A percentile compares a stretch with the other conserved stretches of the same genome.
phyloP scores from a whole-genome alignment of 2,329 filamentous ascomycete species.

The Colletotrichum sp. region DNA sequence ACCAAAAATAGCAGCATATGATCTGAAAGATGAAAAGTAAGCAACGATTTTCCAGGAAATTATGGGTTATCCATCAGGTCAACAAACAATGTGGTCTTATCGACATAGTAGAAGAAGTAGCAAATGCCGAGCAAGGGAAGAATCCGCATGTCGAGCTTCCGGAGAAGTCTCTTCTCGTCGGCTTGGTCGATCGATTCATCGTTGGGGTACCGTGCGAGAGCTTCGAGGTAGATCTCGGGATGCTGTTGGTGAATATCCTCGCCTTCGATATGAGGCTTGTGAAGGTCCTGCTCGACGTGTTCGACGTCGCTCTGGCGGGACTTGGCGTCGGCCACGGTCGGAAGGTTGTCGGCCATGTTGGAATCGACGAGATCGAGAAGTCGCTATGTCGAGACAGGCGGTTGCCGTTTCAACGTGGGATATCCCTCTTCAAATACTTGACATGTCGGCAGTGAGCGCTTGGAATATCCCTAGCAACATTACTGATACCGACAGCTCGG shows the following conservation, averaged over 20 bases:
- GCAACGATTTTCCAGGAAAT: neutral
- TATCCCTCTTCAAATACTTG: neutral
- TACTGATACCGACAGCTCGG: neutral
- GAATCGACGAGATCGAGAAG: neutral
- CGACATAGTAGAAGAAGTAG: conserved; percentile 46
- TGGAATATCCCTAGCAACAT: neutral
- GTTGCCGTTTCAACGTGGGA: neutral
- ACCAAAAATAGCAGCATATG: conserved; percentile 70
- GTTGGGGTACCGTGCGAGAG: conserved; percentile 38
- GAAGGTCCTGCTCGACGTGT: conserved; percentile 23
- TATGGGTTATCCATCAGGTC: neutral
- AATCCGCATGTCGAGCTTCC: conserved; percentile 43
- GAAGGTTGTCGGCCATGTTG: neutral
- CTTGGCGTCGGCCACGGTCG: neutral
- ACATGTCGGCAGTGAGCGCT: neutral
- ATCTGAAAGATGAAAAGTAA: conserved; percentile 25
- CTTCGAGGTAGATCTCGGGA: conserved; percentile 37
- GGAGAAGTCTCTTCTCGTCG: conserved; percentile 35
- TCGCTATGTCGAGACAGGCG: neutral
- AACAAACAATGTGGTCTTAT: conserved; percentile 25
- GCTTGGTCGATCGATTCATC: conserved; percentile 40
- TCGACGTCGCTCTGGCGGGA: conserved; percentile 18
- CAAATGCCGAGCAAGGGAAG: conserved; percentile 42
- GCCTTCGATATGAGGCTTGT: neutral
- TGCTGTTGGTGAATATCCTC: conserved; percentile 25